Evolutionary conservation across 2,329 filamentous ascomycete species (phyloP).

Genomic region (Teratosphaeriaceae sp.): DNA sequence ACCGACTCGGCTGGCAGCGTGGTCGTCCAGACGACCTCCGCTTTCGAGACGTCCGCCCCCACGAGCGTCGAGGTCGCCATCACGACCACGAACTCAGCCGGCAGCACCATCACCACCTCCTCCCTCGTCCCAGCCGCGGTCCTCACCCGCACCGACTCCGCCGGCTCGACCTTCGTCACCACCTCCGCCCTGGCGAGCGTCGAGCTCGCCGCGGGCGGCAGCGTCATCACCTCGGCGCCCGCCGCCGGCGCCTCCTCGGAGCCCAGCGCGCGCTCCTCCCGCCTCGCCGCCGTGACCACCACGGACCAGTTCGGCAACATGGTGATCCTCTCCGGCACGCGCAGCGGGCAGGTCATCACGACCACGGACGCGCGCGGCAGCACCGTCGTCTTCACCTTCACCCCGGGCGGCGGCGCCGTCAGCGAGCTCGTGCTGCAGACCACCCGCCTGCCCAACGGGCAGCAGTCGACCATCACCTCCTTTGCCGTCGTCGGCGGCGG

Average conservation of each 20-base stretch:
- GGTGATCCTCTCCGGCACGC: conserved; percentile 29
- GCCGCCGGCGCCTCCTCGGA: conserved; percentile 31
- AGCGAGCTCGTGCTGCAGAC: conserved; percentile 34
- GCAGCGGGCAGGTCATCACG: conserved; percentile 36
- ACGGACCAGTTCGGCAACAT: conserved; percentile 35
- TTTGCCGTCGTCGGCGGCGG: conserved; percentile 35
- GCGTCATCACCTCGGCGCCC: conserved; percentile 32
- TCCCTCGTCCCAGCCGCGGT: conserved; percentile 34
- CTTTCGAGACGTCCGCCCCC: conserved; percentile 29
- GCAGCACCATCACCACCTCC: conserved; percentile 26
- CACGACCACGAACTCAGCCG: conserved; percentile 26
- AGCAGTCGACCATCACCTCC: conserved; percentile 37
- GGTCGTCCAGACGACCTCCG: conserved; percentile 30
- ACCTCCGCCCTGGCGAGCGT: conserved; percentile 34
- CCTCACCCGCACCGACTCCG: conserved; percentile 34
- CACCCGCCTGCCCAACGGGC: conserved; percentile 28
- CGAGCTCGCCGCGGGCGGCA: conserved; percentile 30
- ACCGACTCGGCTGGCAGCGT: conserved; percentile 33
- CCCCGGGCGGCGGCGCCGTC: conserved; percentile 36
- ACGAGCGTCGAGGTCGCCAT: conserved; percentile 24
- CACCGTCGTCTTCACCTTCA: conserved; percentile 42
- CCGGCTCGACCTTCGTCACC: conserved; percentile 31
- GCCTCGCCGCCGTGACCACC: conserved; percentile 20
- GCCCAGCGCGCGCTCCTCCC: conserved; percentile 2
- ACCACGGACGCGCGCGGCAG: conserved; percentile 34